phyloP scores from a whole-genome alignment of 2,329 filamentous ascomycete species.

The Pseudogymnoascus sp. region DNA sequence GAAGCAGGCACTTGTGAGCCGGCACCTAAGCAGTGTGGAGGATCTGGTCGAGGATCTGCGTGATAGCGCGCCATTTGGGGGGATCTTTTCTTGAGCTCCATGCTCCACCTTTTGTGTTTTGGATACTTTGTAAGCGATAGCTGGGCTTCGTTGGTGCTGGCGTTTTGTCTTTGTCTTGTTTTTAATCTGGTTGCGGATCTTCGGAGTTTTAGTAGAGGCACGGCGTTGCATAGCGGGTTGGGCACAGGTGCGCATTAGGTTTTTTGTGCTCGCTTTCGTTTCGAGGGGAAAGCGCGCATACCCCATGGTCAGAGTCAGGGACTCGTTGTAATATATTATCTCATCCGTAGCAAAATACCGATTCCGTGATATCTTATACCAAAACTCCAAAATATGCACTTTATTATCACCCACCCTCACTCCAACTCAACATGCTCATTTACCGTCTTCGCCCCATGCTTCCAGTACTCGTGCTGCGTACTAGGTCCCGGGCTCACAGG shows the following conservation, averaged over 20 bases:
- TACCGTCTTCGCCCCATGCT: background rate
- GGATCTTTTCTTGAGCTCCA: slow-evolving; percentile 42
- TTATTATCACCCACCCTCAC: background rate
- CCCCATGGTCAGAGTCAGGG: background rate
- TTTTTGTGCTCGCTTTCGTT: slow-evolving; percentile 17
- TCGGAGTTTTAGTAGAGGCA: background rate
- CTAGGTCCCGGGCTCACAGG: background rate
- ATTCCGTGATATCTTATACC: slow-evolving; percentile 15
- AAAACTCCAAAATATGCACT: slow-evolving; percentile 29
- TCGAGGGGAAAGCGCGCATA: slow-evolving; percentile 5
- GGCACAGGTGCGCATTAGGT: slow-evolving; percentile 28
- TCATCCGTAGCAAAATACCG: background rate
- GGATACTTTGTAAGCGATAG: background rate
- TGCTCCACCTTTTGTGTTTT: background rate
- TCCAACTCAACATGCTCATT: background rate
- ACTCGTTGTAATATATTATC: background rate
- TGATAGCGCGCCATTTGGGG: slow-evolving; percentile 68
- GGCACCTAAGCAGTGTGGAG: slow-evolving; percentile 60
- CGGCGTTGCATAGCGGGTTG: slow-evolving; percentile 21
- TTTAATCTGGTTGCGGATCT: background rate
- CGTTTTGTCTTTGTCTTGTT: background rate
- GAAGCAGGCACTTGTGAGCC: slow-evolving; percentile 59
- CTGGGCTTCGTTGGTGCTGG: background rate
- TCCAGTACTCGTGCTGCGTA: background rate
- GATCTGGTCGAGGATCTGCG: slow-evolving; percentile 67